Percentiles rank a stretch among this genome's conserved stretches.
phyloP scores from a whole-genome alignment of 2,329 filamentous ascomycete species.

The Peltaster fructicola region DNA sequence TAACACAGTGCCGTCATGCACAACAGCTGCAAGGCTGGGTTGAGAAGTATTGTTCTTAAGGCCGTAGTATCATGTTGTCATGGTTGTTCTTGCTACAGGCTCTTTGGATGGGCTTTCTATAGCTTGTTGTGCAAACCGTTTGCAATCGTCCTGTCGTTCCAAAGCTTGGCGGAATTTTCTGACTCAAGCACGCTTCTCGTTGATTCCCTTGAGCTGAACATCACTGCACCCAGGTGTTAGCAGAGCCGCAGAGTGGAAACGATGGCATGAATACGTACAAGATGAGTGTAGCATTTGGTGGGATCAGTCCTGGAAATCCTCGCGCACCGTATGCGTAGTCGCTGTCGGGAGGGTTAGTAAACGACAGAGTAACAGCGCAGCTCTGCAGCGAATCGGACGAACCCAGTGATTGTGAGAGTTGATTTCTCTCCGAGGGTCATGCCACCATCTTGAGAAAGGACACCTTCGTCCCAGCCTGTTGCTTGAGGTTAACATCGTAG shows the following conservation, averaged over 20 bases:
- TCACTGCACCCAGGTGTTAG: conserved; percentile 31
- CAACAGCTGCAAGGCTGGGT: no score
- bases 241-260: background rate
- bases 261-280: conserved; percentile 46
- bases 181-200: conserved; percentile 28
- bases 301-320: conserved; percentile 65
- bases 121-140: no score
- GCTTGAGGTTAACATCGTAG: background rate
- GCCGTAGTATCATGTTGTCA: no score
- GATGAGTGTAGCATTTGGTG: conserved; percentile 55
- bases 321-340: conserved; percentile 47
- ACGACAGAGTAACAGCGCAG: no score
- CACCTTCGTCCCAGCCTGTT: conserved; percentile 46
- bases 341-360: conserved; percentile 20
- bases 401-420: conserved; percentile 65
- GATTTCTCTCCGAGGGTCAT: conserved; percentile 91
- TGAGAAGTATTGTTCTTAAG: no score
- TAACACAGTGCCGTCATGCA: no score
- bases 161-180: no score
- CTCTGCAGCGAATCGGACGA: conserved; percentile 23
- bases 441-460: conserved; percentile 32
- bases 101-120: no score
- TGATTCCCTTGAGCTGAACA: conserved; percentile 49
- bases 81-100: no score
- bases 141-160: no score